Conservation (phyloP, 345 rosid species). For the Melaleuca quinquenervia region DNA sequence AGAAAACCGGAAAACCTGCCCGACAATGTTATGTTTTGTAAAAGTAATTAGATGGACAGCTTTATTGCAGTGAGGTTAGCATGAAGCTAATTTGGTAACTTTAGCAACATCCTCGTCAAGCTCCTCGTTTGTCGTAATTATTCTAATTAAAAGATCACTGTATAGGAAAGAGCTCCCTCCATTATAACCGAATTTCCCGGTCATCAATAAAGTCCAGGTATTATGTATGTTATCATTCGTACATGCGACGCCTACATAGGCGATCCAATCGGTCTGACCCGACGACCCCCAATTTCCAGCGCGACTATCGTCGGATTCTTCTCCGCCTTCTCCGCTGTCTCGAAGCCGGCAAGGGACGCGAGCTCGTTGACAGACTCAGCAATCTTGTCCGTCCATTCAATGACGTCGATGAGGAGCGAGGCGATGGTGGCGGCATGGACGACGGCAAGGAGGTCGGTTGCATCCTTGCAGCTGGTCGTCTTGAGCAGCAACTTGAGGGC, state of each 20-base stretch:
- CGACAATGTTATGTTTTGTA: background rate
- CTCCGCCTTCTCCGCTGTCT: background rate
- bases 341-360: conserved; percentile 33
- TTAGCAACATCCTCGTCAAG: background rate
- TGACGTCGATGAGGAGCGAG: conserved; percentile 42
- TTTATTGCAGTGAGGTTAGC: background rate
- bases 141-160: background rate
- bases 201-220: background rate
- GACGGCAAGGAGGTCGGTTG: conserved; percentile 16
- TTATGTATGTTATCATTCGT: background rate
- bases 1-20: background rate
- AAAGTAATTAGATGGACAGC: background rate
- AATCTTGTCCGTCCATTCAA: conserved; percentile 31
- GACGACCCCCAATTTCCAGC: background rate
- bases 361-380: conserved; percentile 46
- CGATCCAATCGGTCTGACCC: background rate
- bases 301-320: background rate
- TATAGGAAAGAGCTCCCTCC: background rate
- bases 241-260: background rate
- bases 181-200: background rate
- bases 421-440: conserved; percentile 32
- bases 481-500: conserved; percentile 31
- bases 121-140: background rate
- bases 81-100: background rate
- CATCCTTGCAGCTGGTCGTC: conserved; percentile 29